Conservation (phyloP, 1,139 yeast genomes). For the Suhomyces bolitotheri region DNA sequence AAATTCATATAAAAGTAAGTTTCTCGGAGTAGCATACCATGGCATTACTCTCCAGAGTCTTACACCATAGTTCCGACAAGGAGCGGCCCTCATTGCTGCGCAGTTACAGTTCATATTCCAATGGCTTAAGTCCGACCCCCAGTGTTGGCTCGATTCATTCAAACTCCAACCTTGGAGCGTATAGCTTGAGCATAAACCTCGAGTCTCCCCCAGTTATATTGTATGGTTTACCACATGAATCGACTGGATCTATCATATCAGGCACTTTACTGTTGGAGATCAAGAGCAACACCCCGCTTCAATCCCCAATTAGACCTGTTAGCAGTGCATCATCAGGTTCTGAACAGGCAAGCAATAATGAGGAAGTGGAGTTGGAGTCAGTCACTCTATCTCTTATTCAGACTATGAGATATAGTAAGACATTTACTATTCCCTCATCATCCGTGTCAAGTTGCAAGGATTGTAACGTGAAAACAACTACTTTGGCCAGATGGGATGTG, state of each 20-base stretch:
- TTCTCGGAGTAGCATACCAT: constrained; percentile 2
- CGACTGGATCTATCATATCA: constrained; percentile 82
- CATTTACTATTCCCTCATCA: constrained; percentile 58
- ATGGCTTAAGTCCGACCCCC: constrained; percentile 7
- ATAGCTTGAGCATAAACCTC: constrained; percentile 58
- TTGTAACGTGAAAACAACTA: constrained; percentile 56
- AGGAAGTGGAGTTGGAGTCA: constrained; percentile 44
- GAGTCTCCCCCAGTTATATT: constrained; percentile 91
- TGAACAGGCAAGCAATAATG: constrained; percentile 2
- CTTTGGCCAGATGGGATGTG: constrained; percentile 88
- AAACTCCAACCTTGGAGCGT: constrained; percentile 9
- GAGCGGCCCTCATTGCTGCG: constrained; percentile 8
- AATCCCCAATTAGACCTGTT: constrained; percentile 7
- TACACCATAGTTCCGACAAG: constrained; percentile 11
- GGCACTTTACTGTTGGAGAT: constrained; percentile 56
- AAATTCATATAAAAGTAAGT: too few relatives aligned
- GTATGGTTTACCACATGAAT: constrained; percentile 75
- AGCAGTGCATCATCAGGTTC: constrained; percentile 3
- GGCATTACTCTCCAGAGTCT: constrained; percentile 16
- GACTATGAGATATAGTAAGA: constrained; percentile 62
- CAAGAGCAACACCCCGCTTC: constrained; percentile 5
- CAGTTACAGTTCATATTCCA: constrained; percentile 2
- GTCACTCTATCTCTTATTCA: constrained; percentile 73
- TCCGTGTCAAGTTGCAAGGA: constrained; percentile 54
- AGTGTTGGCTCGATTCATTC: constrained; percentile 8